Evolutionary conservation across 768 basidiomycete genomes (phyloP), one percentile per base, ranked within the genome.

Genomic region (Lactarius sanguifluus): DNA sequence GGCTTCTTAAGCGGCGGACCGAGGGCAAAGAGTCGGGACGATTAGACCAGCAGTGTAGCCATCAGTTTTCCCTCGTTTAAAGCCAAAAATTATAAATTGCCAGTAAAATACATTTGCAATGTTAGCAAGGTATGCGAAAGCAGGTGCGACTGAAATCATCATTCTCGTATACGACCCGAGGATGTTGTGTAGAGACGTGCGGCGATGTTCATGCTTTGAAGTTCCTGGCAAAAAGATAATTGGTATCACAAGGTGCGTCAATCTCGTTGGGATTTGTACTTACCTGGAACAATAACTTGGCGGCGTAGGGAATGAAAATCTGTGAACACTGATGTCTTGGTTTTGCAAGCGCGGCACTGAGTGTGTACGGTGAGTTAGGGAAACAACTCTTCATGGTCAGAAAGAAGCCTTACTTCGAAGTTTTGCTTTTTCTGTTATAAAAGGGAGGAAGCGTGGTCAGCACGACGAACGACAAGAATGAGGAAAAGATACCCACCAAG

Each of bases 191-290:
- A 94, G 62, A 93, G 78, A 58, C 94, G 87, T 63, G 92, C 88
- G 63, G 93, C 93, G 69, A 95, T 93, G 76, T 94, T 95, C 94
- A 96, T 96, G 68, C 92, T 92, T 82, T 96, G 93, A 75, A 96
- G 77, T 82, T 97, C 94, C 89, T 92, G 72, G 36, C 61, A 69
- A 32, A 32, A 7, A 59, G 62, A 41, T 13, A 25, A 57, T 13
- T 45, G 54, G 15, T 62, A 36, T 67, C 55, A 47, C 47, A 28
- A 47, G 30, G 68, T 32, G 30, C 50, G 52, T 60, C 34, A 34
- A 43, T 23, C 45, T 36, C 52, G 23, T 5, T 28, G 57, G 54
- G 23, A 28, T 2, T 16, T 54, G 50, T 43, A 76, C 82, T 52
- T 72, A 88, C 94, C 86, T 97, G 96, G 89, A 97, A 95, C 55